Conservation (phyloP, 2,329 filamentous ascomycete genomes). For the Alternaria triticina region DNA sequence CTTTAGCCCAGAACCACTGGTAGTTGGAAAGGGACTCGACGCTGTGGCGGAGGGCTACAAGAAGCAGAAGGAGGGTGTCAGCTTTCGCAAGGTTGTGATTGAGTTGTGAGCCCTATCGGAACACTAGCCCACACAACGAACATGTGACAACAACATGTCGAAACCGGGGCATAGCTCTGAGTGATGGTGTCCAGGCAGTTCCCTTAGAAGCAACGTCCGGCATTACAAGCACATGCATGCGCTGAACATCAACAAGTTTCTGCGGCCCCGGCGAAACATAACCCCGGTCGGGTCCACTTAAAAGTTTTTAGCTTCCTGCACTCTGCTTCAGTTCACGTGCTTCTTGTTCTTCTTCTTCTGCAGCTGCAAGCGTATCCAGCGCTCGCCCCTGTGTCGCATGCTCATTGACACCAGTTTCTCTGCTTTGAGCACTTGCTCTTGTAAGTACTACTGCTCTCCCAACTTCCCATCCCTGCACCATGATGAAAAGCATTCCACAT, state of each 20-base stretch:
- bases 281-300: conserved; percentile 1
- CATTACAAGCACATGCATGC: not conserved
- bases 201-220: not conserved
- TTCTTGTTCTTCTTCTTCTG: not conserved
- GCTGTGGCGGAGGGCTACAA: conserved; percentile 36
- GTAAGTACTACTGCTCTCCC: conserved; percentile 3
- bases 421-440: not conserved
- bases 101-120: conserved; percentile 16
- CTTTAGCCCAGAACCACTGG: conserved; percentile 31
- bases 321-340: not conserved
- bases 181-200: not conserved
- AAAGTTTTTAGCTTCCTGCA: conserved; percentile 12
- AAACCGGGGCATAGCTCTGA: not conserved
- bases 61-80: conserved; percentile 39
- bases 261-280: conserved; percentile 8
- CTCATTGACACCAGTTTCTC: not conserved
- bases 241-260: not conserved
- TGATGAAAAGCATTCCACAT: conserved; percentile 79
- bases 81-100: conserved; percentile 44
- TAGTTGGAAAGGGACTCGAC: conserved; percentile 38
- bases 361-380: not conserved
- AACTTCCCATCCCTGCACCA: conserved; percentile 30
- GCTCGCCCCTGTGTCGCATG: not conserved
- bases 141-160: not conserved
- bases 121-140: not conserved